These are phyloP conservation scores for Papiliotrema flavescens DNA, from an alignment of 1,284 basidiomycete species.

Conservation along the genomic window DNA sequence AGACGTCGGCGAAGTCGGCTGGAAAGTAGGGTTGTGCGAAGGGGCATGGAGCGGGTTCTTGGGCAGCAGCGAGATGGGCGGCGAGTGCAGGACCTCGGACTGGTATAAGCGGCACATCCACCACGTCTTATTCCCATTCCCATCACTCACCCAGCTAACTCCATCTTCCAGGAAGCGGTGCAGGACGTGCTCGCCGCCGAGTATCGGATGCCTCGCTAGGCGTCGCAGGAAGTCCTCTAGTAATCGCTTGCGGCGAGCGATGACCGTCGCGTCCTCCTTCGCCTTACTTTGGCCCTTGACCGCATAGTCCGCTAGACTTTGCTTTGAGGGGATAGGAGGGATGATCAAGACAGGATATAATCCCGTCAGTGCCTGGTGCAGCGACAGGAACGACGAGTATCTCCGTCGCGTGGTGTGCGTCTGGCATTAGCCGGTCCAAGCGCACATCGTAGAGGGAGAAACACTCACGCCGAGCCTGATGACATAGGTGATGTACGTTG, in stretches of 20 bases:
- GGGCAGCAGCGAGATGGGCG: slow-evolving; percentile 82
- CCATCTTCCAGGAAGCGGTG: slow-evolving; percentile 93
- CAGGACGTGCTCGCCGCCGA: slow-evolving; percentile 91
- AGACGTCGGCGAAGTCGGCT: slow-evolving; percentile 30
- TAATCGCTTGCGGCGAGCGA: slow-evolving; percentile 88
- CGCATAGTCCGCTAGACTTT: slow-evolving; percentile 92
- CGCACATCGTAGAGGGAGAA: neutral
- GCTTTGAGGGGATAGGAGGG: slow-evolving; percentile 96
- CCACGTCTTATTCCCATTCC: neutral
- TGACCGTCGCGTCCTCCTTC: slow-evolving; percentile 91
- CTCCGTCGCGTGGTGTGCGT: slow-evolving; percentile 79
- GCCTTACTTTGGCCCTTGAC: slow-evolving; percentile 89
- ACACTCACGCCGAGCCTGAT: slow-evolving; percentile 79
- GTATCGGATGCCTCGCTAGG: slow-evolving; percentile 80
- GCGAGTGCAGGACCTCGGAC: slow-evolving; percentile 87
- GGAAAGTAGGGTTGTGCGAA: slow-evolving; percentile 79
- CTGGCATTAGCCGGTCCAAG: slow-evolving; percentile 49
- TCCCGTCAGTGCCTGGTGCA: slow-evolving; percentile 75
- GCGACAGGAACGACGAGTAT: slow-evolving; percentile 96
- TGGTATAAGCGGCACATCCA: slow-evolving; percentile 38
- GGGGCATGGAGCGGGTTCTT: slow-evolving; percentile 96
- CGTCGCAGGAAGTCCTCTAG: slow-evolving; percentile 92
- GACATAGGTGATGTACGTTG: slow-evolving; percentile 92
- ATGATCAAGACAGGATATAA: slow-evolving; percentile 96
- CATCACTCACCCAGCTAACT: slow-evolving; percentile 77